Conservation (phyloP, 2,329 filamentous ascomycete genomes). For the Verticillium albo-atrum region DNA sequence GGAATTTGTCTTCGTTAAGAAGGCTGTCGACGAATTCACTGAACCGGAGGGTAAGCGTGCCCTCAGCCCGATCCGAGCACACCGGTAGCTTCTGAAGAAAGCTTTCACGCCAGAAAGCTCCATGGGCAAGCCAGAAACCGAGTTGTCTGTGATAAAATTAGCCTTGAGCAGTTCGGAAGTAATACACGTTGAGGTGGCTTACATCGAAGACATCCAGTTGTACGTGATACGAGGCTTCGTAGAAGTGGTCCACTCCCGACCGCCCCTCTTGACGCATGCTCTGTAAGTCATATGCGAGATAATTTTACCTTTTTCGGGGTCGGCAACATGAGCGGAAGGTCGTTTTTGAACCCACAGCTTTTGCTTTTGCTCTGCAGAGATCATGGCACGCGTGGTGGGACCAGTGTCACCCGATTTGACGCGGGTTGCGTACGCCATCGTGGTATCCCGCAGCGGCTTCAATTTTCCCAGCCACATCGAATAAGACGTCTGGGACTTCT, state of each 20-base stretch:
- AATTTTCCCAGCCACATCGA: background rate
- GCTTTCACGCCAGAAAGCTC: background rate
- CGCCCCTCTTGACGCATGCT: constrained; percentile 4
- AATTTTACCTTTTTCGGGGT: background rate
- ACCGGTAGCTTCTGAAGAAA: background rate
- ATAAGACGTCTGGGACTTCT: no score
- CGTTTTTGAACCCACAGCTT: background rate
- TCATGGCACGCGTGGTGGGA: background rate
- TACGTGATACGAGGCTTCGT: background rate
- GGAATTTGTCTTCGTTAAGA: background rate
- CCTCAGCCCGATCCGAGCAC: background rate
- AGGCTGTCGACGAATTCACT: background rate
- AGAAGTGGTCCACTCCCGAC: background rate
- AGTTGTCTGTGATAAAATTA: background rate
- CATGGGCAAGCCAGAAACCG: background rate
- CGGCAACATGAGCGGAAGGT: background rate
- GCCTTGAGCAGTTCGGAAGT: background rate
- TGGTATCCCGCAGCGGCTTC: constrained; percentile 1
- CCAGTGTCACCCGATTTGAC: background rate
- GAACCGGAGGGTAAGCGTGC: background rate
- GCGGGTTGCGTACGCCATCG: background rate
- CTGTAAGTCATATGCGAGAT: constrained; percentile 6
- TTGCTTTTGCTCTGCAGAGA: background rate
- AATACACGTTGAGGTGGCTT: background rate
- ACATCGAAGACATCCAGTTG: constrained; percentile 3